Evolutionary conservation across 306 rosid genomes (phyloP), one percentile per base, ranked within the genome.

Genomic region (Pueraria montana): DNA sequence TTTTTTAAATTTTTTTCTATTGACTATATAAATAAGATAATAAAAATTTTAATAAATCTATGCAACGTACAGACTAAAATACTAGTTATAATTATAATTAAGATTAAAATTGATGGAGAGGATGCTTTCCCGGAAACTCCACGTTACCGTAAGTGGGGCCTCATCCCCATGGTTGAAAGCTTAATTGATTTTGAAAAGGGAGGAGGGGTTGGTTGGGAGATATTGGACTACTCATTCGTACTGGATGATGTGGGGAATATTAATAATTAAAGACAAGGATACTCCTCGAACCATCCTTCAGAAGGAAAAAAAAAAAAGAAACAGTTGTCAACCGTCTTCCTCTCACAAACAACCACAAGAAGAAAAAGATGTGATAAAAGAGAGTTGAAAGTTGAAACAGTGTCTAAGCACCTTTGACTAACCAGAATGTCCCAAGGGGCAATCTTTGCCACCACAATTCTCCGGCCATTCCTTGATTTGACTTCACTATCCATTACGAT

Each of bases 291-390:
- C 20, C 38, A 61, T 61, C 18, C 8, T 59, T 59, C 32, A 58
- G 30, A 9, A 9, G 11, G 10, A 24, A 4, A 16, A 49, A 49
- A 11, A 16, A 49, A 61, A 14, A 26, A 27, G 5, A 8, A 62
- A 62, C 42, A 62, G 69, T 62, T 62, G 69, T 62, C 69, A 62
- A 62, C 20, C 66, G 66, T 61, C 66, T 12, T 24, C 18, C 20
- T 13, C 20, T 14, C 21, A 6, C 23, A 7, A 14, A 64, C 21
- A 12, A 13, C 20, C 17, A 4, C 17, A 27, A 30, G 1, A 1
- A 61, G 8, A 61, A 2, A 6, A 3, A 13, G 36, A 59, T 45
- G 53, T 3, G 1, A 12, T n/a, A 48, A 48, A 18, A 43, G 48
- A 36, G 40, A 36, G 40, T 2, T 2, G 40, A 36, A 36, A 4